phyloP scores from a whole-genome alignment of 2,329 filamentous ascomycete species.

The Trichophyton mentagrophytes region DNA sequence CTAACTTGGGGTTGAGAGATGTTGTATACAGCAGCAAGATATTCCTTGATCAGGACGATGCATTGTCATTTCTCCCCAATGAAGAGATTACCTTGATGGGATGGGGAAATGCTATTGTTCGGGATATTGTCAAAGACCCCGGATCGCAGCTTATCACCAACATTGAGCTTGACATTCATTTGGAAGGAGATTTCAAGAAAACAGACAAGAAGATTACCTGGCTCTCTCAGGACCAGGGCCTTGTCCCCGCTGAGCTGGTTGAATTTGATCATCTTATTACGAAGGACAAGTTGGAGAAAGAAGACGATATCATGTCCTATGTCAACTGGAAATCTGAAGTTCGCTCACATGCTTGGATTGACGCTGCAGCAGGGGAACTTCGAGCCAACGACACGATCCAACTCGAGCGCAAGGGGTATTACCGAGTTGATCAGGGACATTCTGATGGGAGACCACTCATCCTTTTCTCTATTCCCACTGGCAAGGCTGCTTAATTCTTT shows the following conservation, averaged over 20 bases:
- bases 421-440: constrained; percentile 24
- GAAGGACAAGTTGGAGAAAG: constrained; percentile 73
- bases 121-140: constrained; percentile 12
- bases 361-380: constrained; percentile 59
- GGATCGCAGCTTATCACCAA: constrained; percentile 12
- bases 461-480: constrained; percentile 35
- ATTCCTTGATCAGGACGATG: constrained; percentile 68
- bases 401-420: constrained; percentile 72
- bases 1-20: not conserved
- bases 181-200: constrained; percentile 75
- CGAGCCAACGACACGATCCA: constrained; percentile 79
- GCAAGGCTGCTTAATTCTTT: constrained; percentile 26
- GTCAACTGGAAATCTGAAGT: constrained; percentile 58
- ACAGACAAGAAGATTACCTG: constrained; percentile 87
- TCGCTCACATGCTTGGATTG: constrained; percentile 57
- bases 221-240: constrained; percentile 58
- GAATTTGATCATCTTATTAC: constrained; percentile 78
- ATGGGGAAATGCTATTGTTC: constrained; percentile 20
- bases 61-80: constrained; percentile 62
- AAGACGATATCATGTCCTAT: constrained; percentile 67
- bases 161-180: constrained; percentile 65
- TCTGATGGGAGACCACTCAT: constrained; percentile 41
- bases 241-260: constrained; percentile 62
- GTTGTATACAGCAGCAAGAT: not conserved
- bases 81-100: constrained; percentile 93